These are phyloP conservation scores for Lignosus rhinocerotis DNA, from an alignment of 1,284 basidiomycete species.

Conservation along the genomic window DNA sequence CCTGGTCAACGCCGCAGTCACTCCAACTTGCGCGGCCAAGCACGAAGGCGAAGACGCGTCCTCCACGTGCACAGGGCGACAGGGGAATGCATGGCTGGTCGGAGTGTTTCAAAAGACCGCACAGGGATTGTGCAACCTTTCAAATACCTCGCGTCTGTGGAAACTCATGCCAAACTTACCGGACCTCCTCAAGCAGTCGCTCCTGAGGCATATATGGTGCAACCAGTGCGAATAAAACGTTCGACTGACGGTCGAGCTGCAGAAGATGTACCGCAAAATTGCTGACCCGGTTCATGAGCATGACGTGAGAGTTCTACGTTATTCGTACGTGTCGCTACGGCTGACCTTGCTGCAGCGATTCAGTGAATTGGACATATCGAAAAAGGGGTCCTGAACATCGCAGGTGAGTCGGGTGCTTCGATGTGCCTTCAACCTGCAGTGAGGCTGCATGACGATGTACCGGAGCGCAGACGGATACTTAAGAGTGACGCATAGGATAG, in stretches of 20 bases:
- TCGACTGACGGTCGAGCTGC: conserved; percentile 2
- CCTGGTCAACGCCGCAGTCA: neutral
- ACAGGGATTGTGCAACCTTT: neutral
- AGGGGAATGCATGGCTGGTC: neutral
- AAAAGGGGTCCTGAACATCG: too few species aligned
- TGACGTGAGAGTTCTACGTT: neutral
- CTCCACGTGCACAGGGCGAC: neutral
- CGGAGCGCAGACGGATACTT: too few species aligned
- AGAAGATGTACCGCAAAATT: neutral
- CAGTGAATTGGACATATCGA: too few species aligned
- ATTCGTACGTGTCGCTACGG: too few species aligned
- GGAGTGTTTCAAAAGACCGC: neutral
- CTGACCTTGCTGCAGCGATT: too few species aligned
- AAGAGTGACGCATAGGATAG: neutral
- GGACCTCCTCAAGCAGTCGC: conserved; percentile 1
- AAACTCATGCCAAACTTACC: neutral
- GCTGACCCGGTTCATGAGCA: neutral
- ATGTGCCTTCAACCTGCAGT: too few species aligned
- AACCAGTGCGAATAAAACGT: conserved; percentile 2
- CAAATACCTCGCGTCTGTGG: neutral
- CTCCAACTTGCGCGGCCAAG: neutral
- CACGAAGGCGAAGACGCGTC: neutral
- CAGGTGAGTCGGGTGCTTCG: too few species aligned
- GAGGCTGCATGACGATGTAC: too few species aligned
- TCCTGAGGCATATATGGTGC: conserved; percentile 9